A percentile compares a stretch with the other conserved stretches of the same genome.
Conservation (phyloP, 176 grass and related monocot species). For the Raddia guianensis region DNA sequence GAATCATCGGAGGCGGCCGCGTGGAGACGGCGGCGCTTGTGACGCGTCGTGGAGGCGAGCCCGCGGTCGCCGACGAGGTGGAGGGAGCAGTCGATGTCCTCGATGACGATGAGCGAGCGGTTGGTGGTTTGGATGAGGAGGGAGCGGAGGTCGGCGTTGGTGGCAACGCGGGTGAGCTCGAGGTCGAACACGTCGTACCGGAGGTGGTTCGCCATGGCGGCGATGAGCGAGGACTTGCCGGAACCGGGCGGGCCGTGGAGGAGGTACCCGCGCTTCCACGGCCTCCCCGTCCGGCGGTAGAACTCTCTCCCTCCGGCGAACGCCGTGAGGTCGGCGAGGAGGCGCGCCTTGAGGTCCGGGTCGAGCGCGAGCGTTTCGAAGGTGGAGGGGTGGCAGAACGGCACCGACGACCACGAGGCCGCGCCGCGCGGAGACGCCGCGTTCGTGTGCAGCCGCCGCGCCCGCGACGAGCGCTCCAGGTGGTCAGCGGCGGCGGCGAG, state of each 20-base stretch:
- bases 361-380: conserved; percentile 94
- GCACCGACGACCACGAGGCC: conserved; percentile 74
- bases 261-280: conserved; percentile 94
- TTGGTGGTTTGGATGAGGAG: conserved; percentile 90
- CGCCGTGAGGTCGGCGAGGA: conserved; percentile 72
- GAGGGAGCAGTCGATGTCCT: conserved; percentile 98
- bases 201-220: conserved; percentile 93
- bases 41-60: conserved; percentile 38
- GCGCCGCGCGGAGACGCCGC: conserved; percentile 46
- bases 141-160: conserved; percentile 79
- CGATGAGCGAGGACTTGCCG: conserved; percentile 92
- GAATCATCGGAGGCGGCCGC: conserved; percentile 45
- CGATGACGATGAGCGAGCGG: conserved; percentile 89
- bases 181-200: conserved; percentile 95
- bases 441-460: conserved; percentile 81
- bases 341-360: conserved; percentile 60
- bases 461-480: conserved; percentile 79
- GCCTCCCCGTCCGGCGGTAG: conserved; percentile 73
- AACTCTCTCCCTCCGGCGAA: conserved; percentile 77
- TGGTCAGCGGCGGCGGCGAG: conserved; percentile 62
- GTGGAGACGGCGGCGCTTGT: conserved; percentile 50
- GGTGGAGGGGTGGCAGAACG: conserved; percentile 85
- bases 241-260: conserved; percentile 81
- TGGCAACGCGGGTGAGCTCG: conserved; percentile 80
- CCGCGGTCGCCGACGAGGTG: conserved; percentile 80